phyloP scores from a whole-genome alignment of 441 rosid genomes.

The Codiaeum variegatum region DNA sequence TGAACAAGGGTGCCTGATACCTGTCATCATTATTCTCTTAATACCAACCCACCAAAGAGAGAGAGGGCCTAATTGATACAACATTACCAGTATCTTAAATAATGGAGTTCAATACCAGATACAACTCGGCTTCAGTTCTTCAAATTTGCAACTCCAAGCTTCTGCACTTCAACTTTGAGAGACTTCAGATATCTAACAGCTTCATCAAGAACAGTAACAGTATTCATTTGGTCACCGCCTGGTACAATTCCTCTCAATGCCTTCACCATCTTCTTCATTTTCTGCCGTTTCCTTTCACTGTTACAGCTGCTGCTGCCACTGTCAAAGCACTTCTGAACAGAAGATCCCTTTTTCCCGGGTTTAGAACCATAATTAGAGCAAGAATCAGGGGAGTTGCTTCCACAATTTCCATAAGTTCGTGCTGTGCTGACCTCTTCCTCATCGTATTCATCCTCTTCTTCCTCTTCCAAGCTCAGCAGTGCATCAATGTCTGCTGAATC shows the following conservation, averaged over 20 bases:
- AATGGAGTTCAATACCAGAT: background rate
- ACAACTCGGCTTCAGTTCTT: slow-evolving; percentile 33
- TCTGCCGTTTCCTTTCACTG: slow-evolving; percentile 48
- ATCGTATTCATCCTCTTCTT: slow-evolving; percentile 46
- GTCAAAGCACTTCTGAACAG: slow-evolving; percentile 32
- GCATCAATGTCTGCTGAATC: slow-evolving; percentile 91
- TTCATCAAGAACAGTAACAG: slow-evolving; percentile 68
- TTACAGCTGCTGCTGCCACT: slow-evolving; percentile 35
- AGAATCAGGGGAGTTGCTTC: slow-evolving; percentile 51
- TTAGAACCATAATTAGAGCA: slow-evolving; percentile 43
- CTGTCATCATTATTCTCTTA: slow-evolving; percentile 18
- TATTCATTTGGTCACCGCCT: slow-evolving; percentile 71
- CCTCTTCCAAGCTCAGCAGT: slow-evolving; percentile 65
- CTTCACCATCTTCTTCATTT: slow-evolving; percentile 82
- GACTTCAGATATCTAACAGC: slow-evolving; percentile 82
- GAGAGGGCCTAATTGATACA: slow-evolving; percentile 12
- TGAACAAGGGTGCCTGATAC: background rate
- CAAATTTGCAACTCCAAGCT: slow-evolving; percentile 55
- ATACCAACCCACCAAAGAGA: slow-evolving; percentile 21
- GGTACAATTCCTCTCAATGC: slow-evolving; percentile 73
- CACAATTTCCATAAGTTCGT: slow-evolving; percentile 45
- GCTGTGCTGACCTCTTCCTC: slow-evolving; percentile 82
- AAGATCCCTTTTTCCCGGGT: slow-evolving; percentile 33
- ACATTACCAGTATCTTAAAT: slow-evolving; percentile 1
- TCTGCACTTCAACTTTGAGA: slow-evolving; percentile 72